phyloP scores from a whole-genome alignment of 1,284 basidiomycete species.

The Inonotus obliquus region DNA sequence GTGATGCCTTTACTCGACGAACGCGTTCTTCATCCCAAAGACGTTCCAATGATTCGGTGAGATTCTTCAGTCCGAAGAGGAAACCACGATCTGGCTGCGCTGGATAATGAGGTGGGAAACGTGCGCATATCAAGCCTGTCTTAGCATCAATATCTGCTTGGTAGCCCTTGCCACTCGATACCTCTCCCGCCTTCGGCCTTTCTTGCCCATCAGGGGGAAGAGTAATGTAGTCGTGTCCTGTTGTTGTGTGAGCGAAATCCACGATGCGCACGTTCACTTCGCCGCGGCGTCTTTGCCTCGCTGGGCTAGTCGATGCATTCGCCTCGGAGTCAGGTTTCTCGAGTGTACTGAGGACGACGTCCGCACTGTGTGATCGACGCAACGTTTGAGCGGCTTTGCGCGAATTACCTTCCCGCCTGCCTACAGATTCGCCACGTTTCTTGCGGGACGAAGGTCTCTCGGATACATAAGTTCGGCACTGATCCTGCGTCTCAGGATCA shows the following conservation, averaged over 20 bases:
- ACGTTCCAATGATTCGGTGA: constrained; percentile 68
- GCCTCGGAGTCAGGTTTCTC: constrained; percentile 39
- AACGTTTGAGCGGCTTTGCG: constrained; percentile 41
- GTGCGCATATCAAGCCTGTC: constrained; percentile 75
- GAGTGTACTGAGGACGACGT: constrained; percentile 60
- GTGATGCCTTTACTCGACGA: constrained; percentile 55
- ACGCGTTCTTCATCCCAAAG: constrained; percentile 85
- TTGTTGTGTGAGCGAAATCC: constrained; percentile 98
- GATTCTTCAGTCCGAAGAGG: constrained; percentile 83
- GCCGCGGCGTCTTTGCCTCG: constrained; percentile 54
- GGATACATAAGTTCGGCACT: constrained; percentile 52
- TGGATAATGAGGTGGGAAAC: constrained; percentile 90
- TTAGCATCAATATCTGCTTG: constrained; percentile 73
- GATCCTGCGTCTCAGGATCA: constrained; percentile 80
- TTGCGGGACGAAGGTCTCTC: constrained; percentile 67
- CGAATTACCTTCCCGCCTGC: constrained; percentile 39
- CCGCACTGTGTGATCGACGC: constrained; percentile 72
- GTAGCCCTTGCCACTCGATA: constrained; percentile 71
- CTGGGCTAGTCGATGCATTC: constrained; percentile 28
- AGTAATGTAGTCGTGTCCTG: constrained; percentile 86
- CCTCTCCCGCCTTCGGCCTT: constrained; percentile 28
- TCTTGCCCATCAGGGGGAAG: constrained; percentile 39
- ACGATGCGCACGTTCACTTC: constrained; percentile 96
- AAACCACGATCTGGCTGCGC: constrained; percentile 92
- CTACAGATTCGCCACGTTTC: constrained; percentile 75